phyloP scores from a whole-genome alignment of 2,329 filamentous ascomycete genomes.

The Botryotinia convoluta region DNA sequence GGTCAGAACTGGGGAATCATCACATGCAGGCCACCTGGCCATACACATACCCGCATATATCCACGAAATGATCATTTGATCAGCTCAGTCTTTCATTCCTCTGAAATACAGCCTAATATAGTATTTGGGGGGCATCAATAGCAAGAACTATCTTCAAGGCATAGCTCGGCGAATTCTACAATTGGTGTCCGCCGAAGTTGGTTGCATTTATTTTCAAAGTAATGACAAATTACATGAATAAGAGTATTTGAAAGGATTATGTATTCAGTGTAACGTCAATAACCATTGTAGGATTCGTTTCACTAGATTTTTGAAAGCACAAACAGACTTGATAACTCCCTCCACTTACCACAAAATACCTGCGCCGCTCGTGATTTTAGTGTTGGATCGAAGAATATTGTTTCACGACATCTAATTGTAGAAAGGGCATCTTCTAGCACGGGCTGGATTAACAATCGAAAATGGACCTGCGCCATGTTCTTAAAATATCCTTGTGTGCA shows the following conservation, averaged over 20 bases:
- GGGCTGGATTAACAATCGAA: background rate
- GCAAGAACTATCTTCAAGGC: background rate
- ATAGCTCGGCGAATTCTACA: background rate
- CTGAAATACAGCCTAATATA: background rate
- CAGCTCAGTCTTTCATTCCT: background rate
- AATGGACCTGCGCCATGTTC: background rate
- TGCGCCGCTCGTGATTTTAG: background rate
- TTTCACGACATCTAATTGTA: background rate
- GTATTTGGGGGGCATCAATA: background rate
- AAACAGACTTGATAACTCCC: background rate
- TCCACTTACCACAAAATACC: background rate
- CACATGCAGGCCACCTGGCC: background rate
- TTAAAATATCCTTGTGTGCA: background rate
- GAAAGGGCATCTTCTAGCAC: background rate
- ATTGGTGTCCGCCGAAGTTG: background rate
- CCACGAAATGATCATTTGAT: background rate
- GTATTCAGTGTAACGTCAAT: background rate
- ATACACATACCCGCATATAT: background rate
- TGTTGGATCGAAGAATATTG: background rate
- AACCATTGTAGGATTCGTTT: background rate
- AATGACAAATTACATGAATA: background rate
- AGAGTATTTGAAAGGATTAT: background rate
- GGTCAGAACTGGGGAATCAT: background rate
- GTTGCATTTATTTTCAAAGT: background rate
- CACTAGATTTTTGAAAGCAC: background rate